Evolutionary conservation across 2,329 filamentous ascomycete genomes (phyloP), one percentile per base, ranked within the genome.

Genomic region (Thelonectria rubi): DNA sequence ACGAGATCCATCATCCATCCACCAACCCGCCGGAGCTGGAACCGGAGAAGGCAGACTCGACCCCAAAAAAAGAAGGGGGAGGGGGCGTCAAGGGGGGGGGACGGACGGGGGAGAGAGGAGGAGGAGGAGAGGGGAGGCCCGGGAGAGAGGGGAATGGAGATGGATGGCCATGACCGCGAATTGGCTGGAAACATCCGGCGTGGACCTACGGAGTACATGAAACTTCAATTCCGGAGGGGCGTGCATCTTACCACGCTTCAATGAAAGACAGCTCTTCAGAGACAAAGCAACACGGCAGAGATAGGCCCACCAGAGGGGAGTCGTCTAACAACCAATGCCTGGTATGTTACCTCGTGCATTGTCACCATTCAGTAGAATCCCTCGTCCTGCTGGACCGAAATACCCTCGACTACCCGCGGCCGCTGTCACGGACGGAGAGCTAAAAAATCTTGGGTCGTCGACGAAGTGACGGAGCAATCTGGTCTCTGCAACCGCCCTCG

Each of bases 1-100:
- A 34, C 9, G 32, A 34, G 32, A 34, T 34, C 52, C 51, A 69
- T 60, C 61, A 34, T 34, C 52, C 51, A 69, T 60, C 61, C 60
- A 64, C 58, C 64, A 64, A 49, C 34, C 37, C 64, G 58, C 60
- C 64, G 68, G 68, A 67, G 62, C 66, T 69, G 66, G 68, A 69
- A 58, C 67, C 64, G 64, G 68, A 65, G 58, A 58, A 48, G 32
- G 15, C 42, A 45, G 6, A 45, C 42, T 45, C 20, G 42, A 21
- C 17, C 15, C 18, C 40, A 18, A 21, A 21, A 43, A 21, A 14
- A 45, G 46, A 65, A 57, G 58, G 58, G 55, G 30, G 46, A 60
- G 65, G 68, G 65, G 60, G 26, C 5, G 26, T 24, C 24, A 60
- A 46, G 26, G 47, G 30, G 55, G 34, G 26, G 26, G 26, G 26